Conservation (phyloP, 805 yeast species). For the Jamesozyma lodderae region DNA sequence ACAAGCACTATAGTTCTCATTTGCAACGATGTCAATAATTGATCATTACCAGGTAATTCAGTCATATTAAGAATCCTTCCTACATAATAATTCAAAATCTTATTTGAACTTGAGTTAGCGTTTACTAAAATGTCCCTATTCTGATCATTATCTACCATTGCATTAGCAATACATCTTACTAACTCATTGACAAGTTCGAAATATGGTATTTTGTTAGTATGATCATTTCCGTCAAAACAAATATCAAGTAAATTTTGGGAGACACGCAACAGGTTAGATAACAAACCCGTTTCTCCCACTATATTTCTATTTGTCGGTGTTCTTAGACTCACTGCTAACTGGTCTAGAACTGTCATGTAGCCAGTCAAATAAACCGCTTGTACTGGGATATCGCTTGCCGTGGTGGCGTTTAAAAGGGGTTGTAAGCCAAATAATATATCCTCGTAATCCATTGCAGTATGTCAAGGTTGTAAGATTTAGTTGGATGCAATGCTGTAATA, state of each 20-base stretch:
- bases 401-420: conserved; percentile 20
- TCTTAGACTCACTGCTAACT: conserved; percentile 26
- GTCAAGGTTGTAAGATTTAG: too few species aligned
- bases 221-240: conserved; percentile 9
- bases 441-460: conserved; percentile 32
- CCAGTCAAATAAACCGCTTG: conserved; percentile 15
- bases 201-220: conserved; percentile 6
- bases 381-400: conserved; percentile 12
- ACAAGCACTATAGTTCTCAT: conserved; percentile 22
- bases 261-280: conserved; percentile 14
- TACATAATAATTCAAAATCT: conserved; percentile 14
- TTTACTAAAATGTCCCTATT: conserved; percentile 18
- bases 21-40: conserved; percentile 13
- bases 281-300: conserved; percentile 23
- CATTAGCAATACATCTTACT: conserved; percentile 28
- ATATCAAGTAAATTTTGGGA: conserved; percentile 9
- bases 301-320: conserved; percentile 24
- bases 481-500: too few species aligned
- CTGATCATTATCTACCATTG: conserved; percentile 25
- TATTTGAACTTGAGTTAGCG: conserved; percentile 4
- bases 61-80: conserved; percentile 12
- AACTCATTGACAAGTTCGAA: conserved; percentile 22
- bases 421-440: conserved; percentile 25
- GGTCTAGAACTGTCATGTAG: conserved; percentile 21
- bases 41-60: conserved; percentile 6